Evolutionary conservation across 1,139 yeast genomes (phyloP).

Genomic region (Scheffersomyces lignicola): DNA sequence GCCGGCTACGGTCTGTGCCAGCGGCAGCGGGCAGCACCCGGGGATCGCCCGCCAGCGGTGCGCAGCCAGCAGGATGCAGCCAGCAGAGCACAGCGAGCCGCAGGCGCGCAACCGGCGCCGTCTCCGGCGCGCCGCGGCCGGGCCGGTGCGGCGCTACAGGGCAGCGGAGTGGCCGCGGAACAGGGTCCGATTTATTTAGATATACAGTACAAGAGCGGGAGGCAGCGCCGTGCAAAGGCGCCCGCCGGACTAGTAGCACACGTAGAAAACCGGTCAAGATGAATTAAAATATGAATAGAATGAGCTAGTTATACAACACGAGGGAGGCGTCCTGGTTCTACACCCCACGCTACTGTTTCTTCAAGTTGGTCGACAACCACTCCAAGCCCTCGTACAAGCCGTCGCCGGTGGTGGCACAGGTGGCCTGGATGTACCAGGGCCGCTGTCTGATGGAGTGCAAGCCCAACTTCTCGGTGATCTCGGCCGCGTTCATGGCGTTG

Average conservation of each 20-base stretch:
- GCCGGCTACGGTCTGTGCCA: no score
- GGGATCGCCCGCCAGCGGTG: no score
- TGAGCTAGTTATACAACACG: not conserved
- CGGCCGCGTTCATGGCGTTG: slow-evolving; percentile 44
- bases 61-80: no score
- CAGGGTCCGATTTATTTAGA: slow-evolving; percentile 1
- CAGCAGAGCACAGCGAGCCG: no score
- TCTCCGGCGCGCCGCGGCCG: no score
- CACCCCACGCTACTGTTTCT: slow-evolving; percentile 15
- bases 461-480: slow-evolving; percentile 42
- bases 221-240: no score
- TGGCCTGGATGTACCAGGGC: slow-evolving; percentile 42
- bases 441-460: slow-evolving; percentile 41
- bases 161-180: not conserved
- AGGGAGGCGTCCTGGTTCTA: not conserved
- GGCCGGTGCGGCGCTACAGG: not conserved
- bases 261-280: not conserved
- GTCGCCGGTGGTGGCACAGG: slow-evolving; percentile 43
- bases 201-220: not conserved
- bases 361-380: slow-evolving; percentile 40
- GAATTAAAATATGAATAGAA: not conserved
- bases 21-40: no score
- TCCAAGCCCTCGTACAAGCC: slow-evolving; percentile 43
- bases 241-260: no score
- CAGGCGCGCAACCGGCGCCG: no score